Conservation (phyloP, 169 alveolate genomes). For the Eimeria falciformis region DNA sequence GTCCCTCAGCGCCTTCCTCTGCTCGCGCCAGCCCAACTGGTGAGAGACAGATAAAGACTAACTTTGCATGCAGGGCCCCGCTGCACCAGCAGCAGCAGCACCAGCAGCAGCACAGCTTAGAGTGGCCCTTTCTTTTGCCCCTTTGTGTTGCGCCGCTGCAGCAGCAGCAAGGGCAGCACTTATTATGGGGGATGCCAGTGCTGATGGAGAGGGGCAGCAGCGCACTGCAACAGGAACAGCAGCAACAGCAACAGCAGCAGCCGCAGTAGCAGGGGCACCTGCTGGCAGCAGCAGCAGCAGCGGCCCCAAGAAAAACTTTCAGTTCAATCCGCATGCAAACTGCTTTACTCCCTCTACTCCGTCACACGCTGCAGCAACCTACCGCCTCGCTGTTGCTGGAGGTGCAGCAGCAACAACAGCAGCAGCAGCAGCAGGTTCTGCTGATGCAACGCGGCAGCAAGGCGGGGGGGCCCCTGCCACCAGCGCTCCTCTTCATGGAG, state of each 20-base stretch:
- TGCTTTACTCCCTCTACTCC: conserved; percentile 70
- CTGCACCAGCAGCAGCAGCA: not conserved
- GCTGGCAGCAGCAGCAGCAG: not conserved
- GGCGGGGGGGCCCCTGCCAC: not conserved
- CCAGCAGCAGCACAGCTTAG: conserved; percentile 38
- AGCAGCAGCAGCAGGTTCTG: no score
- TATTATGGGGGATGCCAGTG: not conserved
- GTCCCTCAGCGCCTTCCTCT: no score
- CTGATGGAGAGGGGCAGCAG: no score
- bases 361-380: not conserved
- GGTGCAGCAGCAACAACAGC: not conserved
- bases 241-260: conserved; percentile 21
- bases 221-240: no score
- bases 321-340: conserved; percentile 75
- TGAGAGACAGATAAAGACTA: no score
- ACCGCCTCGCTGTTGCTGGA: not conserved
- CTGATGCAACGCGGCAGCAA: not conserved
- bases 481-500: not conserved
- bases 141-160: not conserved
- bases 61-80: no score
- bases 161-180: conserved; percentile 31
- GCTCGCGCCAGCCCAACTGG: no score
- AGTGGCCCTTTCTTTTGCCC: no score
- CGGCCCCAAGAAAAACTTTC: conserved; percentile 43
- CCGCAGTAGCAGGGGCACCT: not conserved